A percentile compares a stretch with the other conserved stretches of the same genome.
phyloP scores from a whole-genome alignment of 2,329 filamentous ascomycete genomes.

The Sclerotinia sclerotiorum region DNA sequence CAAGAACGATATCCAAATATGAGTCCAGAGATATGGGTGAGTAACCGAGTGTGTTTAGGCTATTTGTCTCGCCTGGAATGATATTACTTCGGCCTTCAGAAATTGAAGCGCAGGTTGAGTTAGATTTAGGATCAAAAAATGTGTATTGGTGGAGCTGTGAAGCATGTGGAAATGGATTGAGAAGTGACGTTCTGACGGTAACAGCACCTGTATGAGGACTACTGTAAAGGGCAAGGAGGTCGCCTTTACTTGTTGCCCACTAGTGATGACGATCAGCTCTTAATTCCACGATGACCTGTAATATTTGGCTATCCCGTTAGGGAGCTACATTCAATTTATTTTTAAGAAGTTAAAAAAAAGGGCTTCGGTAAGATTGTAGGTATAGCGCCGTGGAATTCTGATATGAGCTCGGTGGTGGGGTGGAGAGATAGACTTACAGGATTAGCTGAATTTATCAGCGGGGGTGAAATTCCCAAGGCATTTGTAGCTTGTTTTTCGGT shows the following conservation, averaged over 20 bases:
- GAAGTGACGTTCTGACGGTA: constrained; percentile 69
- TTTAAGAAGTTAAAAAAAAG: background rate
- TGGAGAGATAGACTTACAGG: constrained; percentile 43
- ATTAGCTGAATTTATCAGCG: constrained; percentile 71
- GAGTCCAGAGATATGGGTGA: constrained; percentile 59
- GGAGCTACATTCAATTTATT: background rate
- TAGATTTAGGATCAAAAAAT: constrained; percentile 57
- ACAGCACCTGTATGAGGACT: constrained; percentile 68
- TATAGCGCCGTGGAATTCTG: background rate
- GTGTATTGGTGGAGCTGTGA: constrained; percentile 70
- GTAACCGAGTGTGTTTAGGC: constrained; percentile 73
- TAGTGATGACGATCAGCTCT: constrained; percentile 14
- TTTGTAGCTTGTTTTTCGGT: background rate
- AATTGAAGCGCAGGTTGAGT: constrained; percentile 31
- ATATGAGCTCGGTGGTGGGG: background rate
- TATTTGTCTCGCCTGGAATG: constrained; percentile 42
- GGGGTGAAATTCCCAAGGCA: constrained; percentile 39
- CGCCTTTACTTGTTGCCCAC: constrained; percentile 67
- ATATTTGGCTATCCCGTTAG: background rate
- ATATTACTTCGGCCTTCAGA: constrained; percentile 28
- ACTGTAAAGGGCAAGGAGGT: constrained; percentile 61
- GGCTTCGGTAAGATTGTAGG: background rate
- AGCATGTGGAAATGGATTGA: constrained; percentile 59
- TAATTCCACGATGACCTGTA: background rate
- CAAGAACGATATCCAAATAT: constrained; percentile 59